phyloP scores from a whole-genome alignment of 2,329 filamentous ascomycete species.

The Elsinoe ampelina region DNA sequence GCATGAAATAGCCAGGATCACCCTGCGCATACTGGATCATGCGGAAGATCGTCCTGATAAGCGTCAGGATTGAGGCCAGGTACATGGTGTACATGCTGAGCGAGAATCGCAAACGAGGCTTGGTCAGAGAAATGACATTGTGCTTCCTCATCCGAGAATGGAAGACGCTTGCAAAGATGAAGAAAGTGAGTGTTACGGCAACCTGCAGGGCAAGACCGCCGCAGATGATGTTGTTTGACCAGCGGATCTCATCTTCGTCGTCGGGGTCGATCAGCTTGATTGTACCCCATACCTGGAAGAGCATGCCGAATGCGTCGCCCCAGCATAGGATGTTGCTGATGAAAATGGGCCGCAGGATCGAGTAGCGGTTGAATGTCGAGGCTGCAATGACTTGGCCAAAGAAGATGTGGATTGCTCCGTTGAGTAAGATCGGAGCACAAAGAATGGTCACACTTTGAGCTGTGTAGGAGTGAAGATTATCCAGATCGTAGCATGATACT shows the following conservation, averaged over 20 bases:
- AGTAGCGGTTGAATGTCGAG: conserved; percentile 34
- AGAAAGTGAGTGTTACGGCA: conserved; percentile 48
- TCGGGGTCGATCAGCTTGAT: conserved; percentile 8
- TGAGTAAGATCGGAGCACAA: conserved; percentile 40
- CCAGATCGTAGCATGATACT: conserved; percentile 21
- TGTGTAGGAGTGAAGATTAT: conserved; percentile 31
- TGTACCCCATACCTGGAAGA: conserved; percentile 4
- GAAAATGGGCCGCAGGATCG: conserved; percentile 36
- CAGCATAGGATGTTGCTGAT: conserved; percentile 47
- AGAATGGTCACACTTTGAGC: conserved; percentile 38
- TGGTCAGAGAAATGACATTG: neutral
- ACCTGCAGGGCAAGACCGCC: conserved; percentile 49
- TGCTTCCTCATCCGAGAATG: conserved; percentile 33
- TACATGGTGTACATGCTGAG: conserved; percentile 29
- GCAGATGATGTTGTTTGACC: conserved; percentile 43
- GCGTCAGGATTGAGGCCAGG: conserved; percentile 32
- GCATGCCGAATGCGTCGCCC: conserved; percentile 23
- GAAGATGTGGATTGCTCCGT: conserved; percentile 45
- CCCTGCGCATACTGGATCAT: conserved; percentile 41
- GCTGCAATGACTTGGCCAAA: conserved; percentile 37
- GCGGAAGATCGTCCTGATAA: conserved; percentile 38
- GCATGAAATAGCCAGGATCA: conserved; percentile 32
- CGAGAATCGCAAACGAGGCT: neutral
- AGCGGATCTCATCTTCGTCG: conserved; percentile 27
- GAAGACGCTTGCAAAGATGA: conserved; percentile 41